These are phyloP conservation scores for Aureobasidium namibiae DNA, from an alignment of 2,329 filamentous ascomycete genomes.

Conservation along the genomic window DNA sequence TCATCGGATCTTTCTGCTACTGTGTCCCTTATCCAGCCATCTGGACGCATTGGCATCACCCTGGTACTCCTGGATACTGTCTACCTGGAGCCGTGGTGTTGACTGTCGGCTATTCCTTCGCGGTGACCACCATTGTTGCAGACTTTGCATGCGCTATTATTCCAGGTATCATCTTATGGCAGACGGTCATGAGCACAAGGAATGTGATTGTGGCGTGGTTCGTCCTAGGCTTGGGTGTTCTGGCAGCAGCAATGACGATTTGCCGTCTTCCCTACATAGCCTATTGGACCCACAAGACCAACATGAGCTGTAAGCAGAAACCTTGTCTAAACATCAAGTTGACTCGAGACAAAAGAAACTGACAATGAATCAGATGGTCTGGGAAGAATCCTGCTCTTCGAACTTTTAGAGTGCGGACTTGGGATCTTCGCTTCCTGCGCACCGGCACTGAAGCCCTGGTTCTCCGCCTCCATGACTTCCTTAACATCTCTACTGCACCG, in stretches of 20 bases:
- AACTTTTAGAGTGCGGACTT: neutral
- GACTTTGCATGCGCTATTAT: slow-evolving; percentile 2
- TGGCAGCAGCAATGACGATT: slow-evolving; percentile 1
- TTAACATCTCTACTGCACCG: neutral
- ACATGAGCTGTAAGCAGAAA: neutral
- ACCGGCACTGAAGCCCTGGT: slow-evolving; percentile 1
- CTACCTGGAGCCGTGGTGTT: neutral
- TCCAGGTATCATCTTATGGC: slow-evolving; percentile 5
- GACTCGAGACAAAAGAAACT: neutral
- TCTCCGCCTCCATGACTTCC: neutral
- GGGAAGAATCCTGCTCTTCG: slow-evolving; percentile 4
- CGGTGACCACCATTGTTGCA: neutral
- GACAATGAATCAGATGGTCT: neutral
- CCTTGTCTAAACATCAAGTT: neutral
- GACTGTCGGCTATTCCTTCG: slow-evolving; percentile 1
- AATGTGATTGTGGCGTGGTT: slow-evolving; percentile 1
- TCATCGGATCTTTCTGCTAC: neutral
- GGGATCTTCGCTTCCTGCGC: slow-evolving; percentile 8
- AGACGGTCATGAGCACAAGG: neutral
- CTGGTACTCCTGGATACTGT: slow-evolving; percentile 3
- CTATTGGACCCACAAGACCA: neutral
- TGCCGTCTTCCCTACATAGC: slow-evolving; percentile 7
- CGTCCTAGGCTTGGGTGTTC: neutral
- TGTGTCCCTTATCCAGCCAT: slow-evolving; percentile 6
- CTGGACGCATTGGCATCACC: slow-evolving; percentile 8